Conservation (phyloP, 1,139 yeast genomes). For the Pichia sp. region DNA sequence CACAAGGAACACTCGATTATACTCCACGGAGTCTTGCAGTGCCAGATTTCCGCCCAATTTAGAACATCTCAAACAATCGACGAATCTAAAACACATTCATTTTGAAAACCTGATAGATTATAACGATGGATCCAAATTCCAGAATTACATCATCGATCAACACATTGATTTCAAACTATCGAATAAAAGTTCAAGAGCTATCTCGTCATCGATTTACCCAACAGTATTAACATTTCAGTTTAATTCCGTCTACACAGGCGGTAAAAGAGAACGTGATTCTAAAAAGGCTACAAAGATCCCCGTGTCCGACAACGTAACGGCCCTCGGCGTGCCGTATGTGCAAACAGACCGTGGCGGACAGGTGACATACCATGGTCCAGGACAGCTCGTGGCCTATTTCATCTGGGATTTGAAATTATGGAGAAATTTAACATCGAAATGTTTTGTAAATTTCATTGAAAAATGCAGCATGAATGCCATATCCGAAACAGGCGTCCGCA, state of each 20-base stretch:
- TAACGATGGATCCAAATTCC: constrained; percentile 58
- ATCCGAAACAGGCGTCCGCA: constrained; percentile 24
- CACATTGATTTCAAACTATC: constrained; percentile 39
- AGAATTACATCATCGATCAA: constrained; percentile 58
- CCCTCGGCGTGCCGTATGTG: constrained; percentile 80
- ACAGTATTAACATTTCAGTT: constrained; percentile 74
- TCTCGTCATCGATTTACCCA: constrained; percentile 27
- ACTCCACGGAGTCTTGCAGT: not conserved
- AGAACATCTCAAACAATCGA: constrained; percentile 7
- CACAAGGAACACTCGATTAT: not conserved
- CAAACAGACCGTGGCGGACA: constrained; percentile 96
- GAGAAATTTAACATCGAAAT: constrained; percentile 59
- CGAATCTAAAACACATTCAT: constrained; percentile 58
- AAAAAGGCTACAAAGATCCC: constrained; percentile 35
- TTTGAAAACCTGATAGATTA: constrained; percentile 57
- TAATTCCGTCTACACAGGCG: constrained; percentile 84
- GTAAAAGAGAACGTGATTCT: constrained; percentile 63
- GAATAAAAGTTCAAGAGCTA: constrained; percentile 18
- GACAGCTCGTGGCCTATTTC: constrained; percentile 87
- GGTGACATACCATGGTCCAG: constrained; percentile 95
- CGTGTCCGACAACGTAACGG: constrained; percentile 36
- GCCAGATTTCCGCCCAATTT: constrained; percentile 14
- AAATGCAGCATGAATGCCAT: constrained; percentile 58
- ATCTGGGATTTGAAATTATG: constrained; percentile 71
- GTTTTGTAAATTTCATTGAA: constrained; percentile 74